phyloP scores from a whole-genome alignment of 305 asterid genomes.

The Lippia alba region DNA sequence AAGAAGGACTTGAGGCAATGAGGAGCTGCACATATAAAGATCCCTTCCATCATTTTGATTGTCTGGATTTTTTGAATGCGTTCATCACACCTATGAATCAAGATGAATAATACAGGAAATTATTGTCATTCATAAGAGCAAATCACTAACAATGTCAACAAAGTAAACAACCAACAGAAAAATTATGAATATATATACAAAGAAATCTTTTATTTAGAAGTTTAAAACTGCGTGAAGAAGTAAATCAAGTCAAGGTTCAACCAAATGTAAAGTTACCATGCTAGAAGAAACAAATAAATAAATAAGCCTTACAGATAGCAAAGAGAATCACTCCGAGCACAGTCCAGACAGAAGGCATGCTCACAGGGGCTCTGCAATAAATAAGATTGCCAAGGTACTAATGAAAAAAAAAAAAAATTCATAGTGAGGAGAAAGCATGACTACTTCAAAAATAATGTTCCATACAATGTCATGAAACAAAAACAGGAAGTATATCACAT shows the following conservation, averaged over 20 bases:
- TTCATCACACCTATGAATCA: constrained; percentile 71
- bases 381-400: constrained; percentile 31
- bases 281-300: constrained; percentile 21
- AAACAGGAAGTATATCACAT: constrained; percentile 3
- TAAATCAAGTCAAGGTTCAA: background rate
- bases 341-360: constrained; percentile 94
- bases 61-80: constrained; percentile 97
- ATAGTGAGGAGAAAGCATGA: constrained; percentile 11
- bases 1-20: constrained; percentile 92
- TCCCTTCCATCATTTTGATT: constrained; percentile 93
- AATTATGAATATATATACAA: constrained; percentile 1
- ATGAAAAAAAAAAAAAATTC: constrained; percentile 5
- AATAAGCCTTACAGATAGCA: constrained; percentile 81
- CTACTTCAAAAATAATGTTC: background rate
- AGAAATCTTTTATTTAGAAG: background rate
- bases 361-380: constrained; percentile 93
- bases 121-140: background rate
- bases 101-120: constrained; percentile 30
- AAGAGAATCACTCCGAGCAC: constrained; percentile 88
- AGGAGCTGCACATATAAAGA: constrained; percentile 87
- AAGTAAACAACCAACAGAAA: constrained; percentile 20
- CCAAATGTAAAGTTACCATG: constrained; percentile 13
- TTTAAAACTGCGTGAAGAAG: no score
- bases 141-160: constrained; percentile 4
- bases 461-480: constrained; percentile 1